Percentiles rank a stretch among this genome's conserved stretches.
phyloP scores from a whole-genome alignment of 352 stramenopile genomes.

The Globisporangium nagaii region DNA sequence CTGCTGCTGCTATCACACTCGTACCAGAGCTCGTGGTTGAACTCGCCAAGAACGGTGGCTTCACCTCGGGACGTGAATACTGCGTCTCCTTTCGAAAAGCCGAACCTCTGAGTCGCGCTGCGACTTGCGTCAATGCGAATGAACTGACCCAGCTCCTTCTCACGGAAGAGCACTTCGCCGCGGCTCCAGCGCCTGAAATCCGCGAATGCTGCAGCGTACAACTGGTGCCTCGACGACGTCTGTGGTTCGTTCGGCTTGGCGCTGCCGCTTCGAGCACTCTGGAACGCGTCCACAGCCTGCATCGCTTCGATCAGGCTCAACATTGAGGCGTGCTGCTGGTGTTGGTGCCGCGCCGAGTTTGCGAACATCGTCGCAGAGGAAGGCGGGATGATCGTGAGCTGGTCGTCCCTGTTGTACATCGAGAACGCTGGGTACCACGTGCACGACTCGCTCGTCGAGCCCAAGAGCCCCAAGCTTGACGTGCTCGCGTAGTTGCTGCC shows the following conservation, averaged over 20 bases:
- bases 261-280: background rate
- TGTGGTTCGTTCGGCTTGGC: background rate
- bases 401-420: conserved; percentile 91
- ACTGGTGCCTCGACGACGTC: background rate
- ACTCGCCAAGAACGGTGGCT: conserved; percentile 51
- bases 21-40: conserved; percentile 68
- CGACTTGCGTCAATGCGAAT: conserved; percentile 30
- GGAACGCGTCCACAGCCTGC: conserved; percentile 22
- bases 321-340: conserved; percentile 33
- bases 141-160: conserved; percentile 24
- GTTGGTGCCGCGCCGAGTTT: background rate
- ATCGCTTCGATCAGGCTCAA: conserved; percentile 27
- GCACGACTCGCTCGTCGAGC: conserved; percentile 12
- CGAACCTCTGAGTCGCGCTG: conserved; percentile 24
- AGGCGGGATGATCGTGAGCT: conserved; percentile 66
- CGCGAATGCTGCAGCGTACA: conserved; percentile 23
- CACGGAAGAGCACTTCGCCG: conserved; percentile 21
- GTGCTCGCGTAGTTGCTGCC: background rate
- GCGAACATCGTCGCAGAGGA: background rate
- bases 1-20: conserved; percentile 19
- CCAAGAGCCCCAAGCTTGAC: background rate
- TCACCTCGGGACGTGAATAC: conserved; percentile 60
- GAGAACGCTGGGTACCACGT: conserved; percentile 88
- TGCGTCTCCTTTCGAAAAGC: conserved; percentile 36
- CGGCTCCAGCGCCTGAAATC: conserved; percentile 25